Evolutionary conservation across 2,329 filamentous ascomycete genomes (phyloP).

Genomic region (Colletotrichum liriopes): DNA sequence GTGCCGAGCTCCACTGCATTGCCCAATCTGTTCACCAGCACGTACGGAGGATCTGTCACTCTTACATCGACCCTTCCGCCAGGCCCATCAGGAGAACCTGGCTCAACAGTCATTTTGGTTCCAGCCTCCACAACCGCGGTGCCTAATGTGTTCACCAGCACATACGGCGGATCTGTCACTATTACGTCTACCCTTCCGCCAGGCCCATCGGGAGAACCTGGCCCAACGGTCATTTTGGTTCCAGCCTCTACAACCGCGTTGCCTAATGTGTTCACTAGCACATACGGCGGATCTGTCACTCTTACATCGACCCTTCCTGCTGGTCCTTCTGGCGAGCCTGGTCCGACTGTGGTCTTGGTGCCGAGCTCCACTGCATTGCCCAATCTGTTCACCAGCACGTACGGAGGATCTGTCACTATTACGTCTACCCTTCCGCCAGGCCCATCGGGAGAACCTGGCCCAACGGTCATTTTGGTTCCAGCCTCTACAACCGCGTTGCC

Average conservation of each 20-base stretch:
- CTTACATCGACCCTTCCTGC: neutral
- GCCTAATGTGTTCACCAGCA: neutral
- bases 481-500: neutral
- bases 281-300: slow-evolving; percentile 12
- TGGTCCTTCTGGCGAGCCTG: too few relatives aligned
- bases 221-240: slow-evolving; percentile 10
- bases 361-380: too few relatives aligned
- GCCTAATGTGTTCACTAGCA: slow-evolving; percentile 14
- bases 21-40: too few relatives aligned
- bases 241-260: neutral
- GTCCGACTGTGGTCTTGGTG: too few relatives aligned
- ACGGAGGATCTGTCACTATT: slow-evolving; percentile 3
- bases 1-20: neutral
- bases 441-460: neutral
- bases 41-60: too few relatives aligned
- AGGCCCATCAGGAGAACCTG: too few relatives aligned
- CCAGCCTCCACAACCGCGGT: neutral
- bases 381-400: slow-evolving; percentile 19
- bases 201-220: too few relatives aligned
- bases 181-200: neutral
- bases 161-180: slow-evolving; percentile 17
- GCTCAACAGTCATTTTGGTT: neutral
- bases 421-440: neutral
- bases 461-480: slow-evolving; percentile 4
- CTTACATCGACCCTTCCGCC: too few relatives aligned